Percentiles rank a stretch among this genome's conserved stretches.
Conservation (phyloP, 2,329 filamentous ascomycete species). For the Ceratocystis huliohia region DNA sequence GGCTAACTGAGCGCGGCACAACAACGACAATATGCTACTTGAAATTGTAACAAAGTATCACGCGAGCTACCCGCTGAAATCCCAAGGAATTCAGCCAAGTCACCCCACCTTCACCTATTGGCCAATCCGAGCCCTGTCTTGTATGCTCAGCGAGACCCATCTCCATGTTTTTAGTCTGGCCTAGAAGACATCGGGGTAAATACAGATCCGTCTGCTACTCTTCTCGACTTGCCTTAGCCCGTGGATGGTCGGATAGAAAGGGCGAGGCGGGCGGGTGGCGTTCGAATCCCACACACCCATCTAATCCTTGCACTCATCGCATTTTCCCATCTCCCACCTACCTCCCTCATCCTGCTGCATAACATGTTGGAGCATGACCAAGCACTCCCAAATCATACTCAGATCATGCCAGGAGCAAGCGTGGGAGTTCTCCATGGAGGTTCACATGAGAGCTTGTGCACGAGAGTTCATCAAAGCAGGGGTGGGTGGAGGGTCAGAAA, state of each 20-base stretch:
- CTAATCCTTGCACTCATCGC: too few species aligned
- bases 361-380: not conserved
- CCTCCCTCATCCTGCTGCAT: not conserved
- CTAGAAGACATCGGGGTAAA: not conserved
- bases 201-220: not conserved
- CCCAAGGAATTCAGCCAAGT: not conserved
- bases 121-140: not conserved
- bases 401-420: slow-evolving; percentile 1
- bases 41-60: not conserved
- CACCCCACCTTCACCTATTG: not conserved
- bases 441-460: not conserved
- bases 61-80: not conserved
- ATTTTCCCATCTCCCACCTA: not conserved
- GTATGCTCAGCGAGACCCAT: too few species aligned
- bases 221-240: not conserved
- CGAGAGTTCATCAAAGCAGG: not conserved
- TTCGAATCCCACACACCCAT: not conserved
- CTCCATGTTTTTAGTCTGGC: too few species aligned
- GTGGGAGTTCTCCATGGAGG: not conserved
- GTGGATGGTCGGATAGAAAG: too few species aligned
- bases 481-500: too few species aligned
- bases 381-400: not conserved
- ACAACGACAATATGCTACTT: not conserved
- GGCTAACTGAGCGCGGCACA: not conserved
- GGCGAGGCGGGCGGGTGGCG: not conserved